Conservation (phyloP, 2,329 filamentous ascomycete species). For the Tolypocladium album region DNA sequence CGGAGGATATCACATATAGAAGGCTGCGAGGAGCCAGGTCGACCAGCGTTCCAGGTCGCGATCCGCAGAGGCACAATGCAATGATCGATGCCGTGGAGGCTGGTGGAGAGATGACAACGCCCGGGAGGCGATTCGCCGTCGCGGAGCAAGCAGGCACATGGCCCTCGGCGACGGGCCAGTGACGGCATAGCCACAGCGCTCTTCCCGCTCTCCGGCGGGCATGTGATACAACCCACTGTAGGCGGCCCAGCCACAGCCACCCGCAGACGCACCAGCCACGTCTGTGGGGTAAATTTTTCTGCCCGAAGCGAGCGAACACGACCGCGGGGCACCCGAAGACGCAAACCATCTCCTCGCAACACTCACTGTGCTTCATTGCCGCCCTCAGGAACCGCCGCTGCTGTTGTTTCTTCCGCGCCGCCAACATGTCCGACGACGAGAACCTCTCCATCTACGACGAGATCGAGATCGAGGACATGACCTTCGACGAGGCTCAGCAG, state of each 20-base stretch:
- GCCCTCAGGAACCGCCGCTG: neutral
- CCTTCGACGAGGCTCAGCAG: slow-evolving; percentile 68
- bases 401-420: neutral
- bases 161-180: neutral
- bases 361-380: neutral
- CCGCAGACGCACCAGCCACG: slow-evolving; percentile 3
- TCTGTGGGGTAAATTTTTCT: slow-evolving; percentile 7
- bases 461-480: slow-evolving; percentile 99
- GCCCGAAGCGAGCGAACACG: neutral
- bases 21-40: neutral
- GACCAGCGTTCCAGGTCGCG: neutral
- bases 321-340: neutral
- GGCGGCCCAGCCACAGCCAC: neutral
- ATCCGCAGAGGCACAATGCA: neutral
- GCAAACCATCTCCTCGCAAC: neutral
- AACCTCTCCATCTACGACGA: slow-evolving; percentile 80
- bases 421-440: slow-evolving; percentile 50
- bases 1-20: neutral
- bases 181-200: neutral
- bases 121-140: neutral
- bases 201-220: neutral
- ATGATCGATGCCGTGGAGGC: too few relatives aligned
- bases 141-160: neutral
- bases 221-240: too few relatives aligned
- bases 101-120: neutral